Conservation (phyloP, 2,329 filamentous ascomycete species). For the Reticulascus tulasneorum region DNA sequence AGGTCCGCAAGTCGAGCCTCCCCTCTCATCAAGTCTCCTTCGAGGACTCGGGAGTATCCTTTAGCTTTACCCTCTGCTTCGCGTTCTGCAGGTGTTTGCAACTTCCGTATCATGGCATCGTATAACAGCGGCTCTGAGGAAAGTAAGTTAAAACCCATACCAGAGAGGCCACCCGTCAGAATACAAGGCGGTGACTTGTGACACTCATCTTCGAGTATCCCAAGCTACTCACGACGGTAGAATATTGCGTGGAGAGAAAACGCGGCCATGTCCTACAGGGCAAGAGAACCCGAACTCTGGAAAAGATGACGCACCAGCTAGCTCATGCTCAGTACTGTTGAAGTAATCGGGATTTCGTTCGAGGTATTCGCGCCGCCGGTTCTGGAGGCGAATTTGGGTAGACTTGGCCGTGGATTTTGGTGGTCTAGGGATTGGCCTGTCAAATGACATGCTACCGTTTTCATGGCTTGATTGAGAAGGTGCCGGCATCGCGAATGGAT, state of each 20-base stretch:
- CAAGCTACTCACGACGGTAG: too few species aligned
- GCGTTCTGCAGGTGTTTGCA: constrained; percentile 69
- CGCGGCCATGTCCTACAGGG: not conserved
- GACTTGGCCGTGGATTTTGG: constrained; percentile 35
- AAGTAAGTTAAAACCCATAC: not conserved
- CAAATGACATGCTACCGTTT: constrained; percentile 4
- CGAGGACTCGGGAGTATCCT: constrained; percentile 74
- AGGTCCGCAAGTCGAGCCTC: constrained; percentile 67
- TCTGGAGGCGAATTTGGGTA: constrained; percentile 59
- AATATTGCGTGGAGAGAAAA: not conserved
- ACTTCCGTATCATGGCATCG: constrained; percentile 72
- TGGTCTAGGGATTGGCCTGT: constrained; percentile 40
- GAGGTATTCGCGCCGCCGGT: constrained; percentile 74
- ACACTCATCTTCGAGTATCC: too few species aligned
- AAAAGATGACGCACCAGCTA: constrained; percentile 39
- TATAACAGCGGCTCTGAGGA: constrained; percentile 71
- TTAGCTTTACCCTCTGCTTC: constrained; percentile 68
- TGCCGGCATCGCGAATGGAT: constrained; percentile 1
- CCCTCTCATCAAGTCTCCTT: constrained; percentile 71
- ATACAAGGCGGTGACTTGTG: too few species aligned
- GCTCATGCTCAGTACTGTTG: constrained; percentile 48
- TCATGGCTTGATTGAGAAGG: not conserved
- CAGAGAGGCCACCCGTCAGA: too few species aligned
- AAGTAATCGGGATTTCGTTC: constrained; percentile 72
- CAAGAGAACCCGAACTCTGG: not conserved